Percentiles rank a stretch among this genome's conserved stretches.
Evolutionary conservation across 1,139 yeast genomes (phyloP).

Genomic region (Saccharomyces hybrid): DNA sequence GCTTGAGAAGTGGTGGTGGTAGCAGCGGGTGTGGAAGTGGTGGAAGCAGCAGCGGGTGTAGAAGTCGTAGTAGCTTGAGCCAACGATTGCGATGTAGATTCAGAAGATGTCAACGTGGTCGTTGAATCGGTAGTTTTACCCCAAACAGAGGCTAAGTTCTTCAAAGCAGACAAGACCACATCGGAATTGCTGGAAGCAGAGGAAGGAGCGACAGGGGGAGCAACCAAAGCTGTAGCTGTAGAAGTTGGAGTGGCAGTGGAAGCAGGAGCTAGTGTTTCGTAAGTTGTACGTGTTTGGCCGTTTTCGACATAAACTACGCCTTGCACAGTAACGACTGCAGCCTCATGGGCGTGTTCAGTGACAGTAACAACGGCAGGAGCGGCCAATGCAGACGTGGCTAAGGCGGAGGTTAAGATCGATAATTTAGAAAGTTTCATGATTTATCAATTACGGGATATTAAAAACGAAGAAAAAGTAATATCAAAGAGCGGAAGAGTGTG

Average conservation of each 20-base stretch:
- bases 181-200: constrained; percentile 5
- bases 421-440: not conserved
- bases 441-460: not conserved
- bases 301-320: constrained; percentile 22
- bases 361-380: constrained; percentile 33
- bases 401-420: constrained; percentile 13
- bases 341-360: constrained; percentile 24
- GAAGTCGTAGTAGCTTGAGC: constrained; percentile 16
- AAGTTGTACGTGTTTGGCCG: constrained; percentile 26
- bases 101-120: constrained; percentile 4
- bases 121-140: constrained; percentile 5
- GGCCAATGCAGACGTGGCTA: constrained; percentile 30
- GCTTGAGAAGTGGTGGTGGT: constrained; percentile 16
- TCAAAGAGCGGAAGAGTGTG: not conserved
- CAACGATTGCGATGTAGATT: constrained; percentile 6
- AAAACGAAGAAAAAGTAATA: not conserved
- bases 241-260: constrained; percentile 2
- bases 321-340: constrained; percentile 20
- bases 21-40: constrained; percentile 15
- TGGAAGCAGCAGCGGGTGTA: constrained; percentile 7
- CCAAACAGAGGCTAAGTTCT: constrained; percentile 6
- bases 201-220: constrained; percentile 1
- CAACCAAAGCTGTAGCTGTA: not conserved
- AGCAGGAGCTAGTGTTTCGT: constrained; percentile 7
- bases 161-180: constrained; percentile 4